Evolutionary conservation across 345 rosid species (phyloP).

Genomic region (Zanthoxylum bungeanum): DNA sequence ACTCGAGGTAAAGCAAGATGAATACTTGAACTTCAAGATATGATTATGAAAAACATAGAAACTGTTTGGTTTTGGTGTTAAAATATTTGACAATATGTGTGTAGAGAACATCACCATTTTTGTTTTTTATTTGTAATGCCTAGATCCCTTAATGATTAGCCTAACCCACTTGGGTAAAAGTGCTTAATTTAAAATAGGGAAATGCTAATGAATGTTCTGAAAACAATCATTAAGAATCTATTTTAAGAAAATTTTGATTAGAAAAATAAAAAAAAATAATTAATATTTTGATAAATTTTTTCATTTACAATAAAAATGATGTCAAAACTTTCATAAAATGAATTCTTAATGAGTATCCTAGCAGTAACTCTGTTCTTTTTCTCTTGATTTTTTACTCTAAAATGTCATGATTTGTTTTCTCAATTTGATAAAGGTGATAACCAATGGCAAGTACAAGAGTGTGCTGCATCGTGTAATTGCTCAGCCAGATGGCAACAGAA

Average conservation of each 20-base stretch:
- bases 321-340: too few species aligned
- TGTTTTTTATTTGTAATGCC: too few species aligned
- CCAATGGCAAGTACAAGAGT: slow-evolving; percentile 93
- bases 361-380: too few species aligned
- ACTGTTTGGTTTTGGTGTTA: not conserved
- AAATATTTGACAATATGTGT: not conserved
- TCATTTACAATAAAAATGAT: too few species aligned
- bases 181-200: not conserved
- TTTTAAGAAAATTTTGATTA: too few species aligned
- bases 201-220: too few species aligned
- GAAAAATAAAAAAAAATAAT: too few species aligned
- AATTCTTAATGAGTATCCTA: too few species aligned
- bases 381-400: not conserved
- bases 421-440: slow-evolving; percentile 51
- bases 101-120: not conserved
- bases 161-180: not conserved
- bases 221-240: too few species aligned
- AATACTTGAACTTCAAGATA: too few species aligned
- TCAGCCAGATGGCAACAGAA: slow-evolving; percentile 69
- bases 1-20: slow-evolving; percentile 48
- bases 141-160: slow-evolving; percentile 1
- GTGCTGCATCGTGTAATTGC: slow-evolving; percentile 73
- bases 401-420: not conserved
- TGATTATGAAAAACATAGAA: not conserved
- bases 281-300: too few species aligned